A percentile compares a stretch with the other conserved stretches of the same genome.
Evolutionary conservation across 306 rosid genomes (phyloP).

Genomic region (Clitoria ternatea): DNA sequence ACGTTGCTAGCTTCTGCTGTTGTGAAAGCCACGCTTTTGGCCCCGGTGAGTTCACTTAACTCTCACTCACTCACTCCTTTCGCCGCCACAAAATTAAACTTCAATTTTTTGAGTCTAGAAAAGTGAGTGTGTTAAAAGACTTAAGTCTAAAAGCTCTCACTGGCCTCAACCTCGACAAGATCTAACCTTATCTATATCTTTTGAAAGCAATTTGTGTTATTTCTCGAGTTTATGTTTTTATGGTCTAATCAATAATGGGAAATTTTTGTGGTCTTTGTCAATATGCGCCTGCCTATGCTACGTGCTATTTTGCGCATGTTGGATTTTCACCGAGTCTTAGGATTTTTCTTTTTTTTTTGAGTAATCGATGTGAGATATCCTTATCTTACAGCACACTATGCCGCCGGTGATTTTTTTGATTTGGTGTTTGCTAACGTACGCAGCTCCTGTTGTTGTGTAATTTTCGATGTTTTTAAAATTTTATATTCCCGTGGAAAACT

Average conservation of each 20-base stretch:
- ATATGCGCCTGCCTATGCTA: conserved; percentile 2
- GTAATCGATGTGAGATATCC: not conserved
- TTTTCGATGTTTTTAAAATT: not conserved
- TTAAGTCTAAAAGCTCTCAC: not conserved
- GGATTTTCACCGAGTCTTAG: not conserved
- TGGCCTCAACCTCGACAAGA: conserved; percentile 6
- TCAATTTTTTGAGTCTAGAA: not conserved
- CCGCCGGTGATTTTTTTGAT: conserved; percentile 24
- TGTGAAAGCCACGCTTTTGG: conserved; percentile 52
- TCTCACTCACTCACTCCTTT: not conserved
- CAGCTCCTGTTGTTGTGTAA: too few relatives aligned
- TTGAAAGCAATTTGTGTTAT: conserved; percentile 27
- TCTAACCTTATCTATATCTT: conserved; percentile 16
- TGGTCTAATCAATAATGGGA: conserved; percentile 3
- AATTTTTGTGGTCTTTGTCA: conserved; percentile 16
- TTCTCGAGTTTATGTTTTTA: not conserved
- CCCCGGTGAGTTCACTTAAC: conserved; percentile 65
- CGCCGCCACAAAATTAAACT: not conserved
- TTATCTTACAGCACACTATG: not conserved
- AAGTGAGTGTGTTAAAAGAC: not conserved
- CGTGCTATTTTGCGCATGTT: conserved; percentile 17
- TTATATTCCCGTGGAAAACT: not conserved
- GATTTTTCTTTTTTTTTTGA: not conserved
- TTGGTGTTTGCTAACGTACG: conserved; percentile 28
- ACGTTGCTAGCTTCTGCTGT: conserved; percentile 62